phyloP scores from a whole-genome alignment of 139 green algal species.

The Chlamydomonas sphaeroides region DNA sequence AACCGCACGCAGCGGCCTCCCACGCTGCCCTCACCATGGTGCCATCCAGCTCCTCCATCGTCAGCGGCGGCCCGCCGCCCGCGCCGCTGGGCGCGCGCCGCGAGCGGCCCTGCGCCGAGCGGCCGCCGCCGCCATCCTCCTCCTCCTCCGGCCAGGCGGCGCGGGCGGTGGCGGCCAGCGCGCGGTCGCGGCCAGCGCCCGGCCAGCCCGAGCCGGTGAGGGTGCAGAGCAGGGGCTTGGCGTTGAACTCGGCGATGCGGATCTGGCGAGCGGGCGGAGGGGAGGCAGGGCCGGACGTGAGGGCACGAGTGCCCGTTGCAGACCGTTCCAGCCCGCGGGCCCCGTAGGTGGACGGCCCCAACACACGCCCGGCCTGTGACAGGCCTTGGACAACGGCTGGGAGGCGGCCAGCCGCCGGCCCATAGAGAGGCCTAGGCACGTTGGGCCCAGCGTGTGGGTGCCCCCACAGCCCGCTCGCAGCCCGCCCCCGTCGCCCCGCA shows the following conservation, averaged over 20 bases:
- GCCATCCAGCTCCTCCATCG: constrained; percentile 55
- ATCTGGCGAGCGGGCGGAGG: constrained; percentile 38
- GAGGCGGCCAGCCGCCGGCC: too few species aligned
- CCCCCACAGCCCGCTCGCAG: not conserved
- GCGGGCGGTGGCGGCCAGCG: constrained; percentile 32
- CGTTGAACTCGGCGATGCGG: constrained; percentile 61
- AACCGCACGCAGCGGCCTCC: too few species aligned
- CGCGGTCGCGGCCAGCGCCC: constrained; percentile 43
- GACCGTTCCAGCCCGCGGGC: too few species aligned
- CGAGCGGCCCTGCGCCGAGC: not conserved
- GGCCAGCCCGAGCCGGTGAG: constrained; percentile 56
- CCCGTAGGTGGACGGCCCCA: too few species aligned
- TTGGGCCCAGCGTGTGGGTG: too few species aligned
- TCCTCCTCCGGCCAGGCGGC: too few species aligned
- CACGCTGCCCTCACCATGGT: constrained; percentile 28
- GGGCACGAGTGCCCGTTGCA: not conserved
- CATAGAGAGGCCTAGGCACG: too few species aligned
- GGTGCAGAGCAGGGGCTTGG: constrained; percentile 43
- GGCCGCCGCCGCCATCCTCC: too few species aligned
- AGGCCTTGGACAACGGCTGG: too few species aligned
- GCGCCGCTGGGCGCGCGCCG: not conserved
- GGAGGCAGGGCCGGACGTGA: not conserved
- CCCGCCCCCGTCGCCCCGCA: not conserved
- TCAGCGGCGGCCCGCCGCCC: constrained; percentile 1
- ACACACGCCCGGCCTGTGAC: too few species aligned